Evolutionary conservation across 371 early-diverging fungal genomes (phyloP).

Genomic region (Umbelopsis sp.): DNA sequence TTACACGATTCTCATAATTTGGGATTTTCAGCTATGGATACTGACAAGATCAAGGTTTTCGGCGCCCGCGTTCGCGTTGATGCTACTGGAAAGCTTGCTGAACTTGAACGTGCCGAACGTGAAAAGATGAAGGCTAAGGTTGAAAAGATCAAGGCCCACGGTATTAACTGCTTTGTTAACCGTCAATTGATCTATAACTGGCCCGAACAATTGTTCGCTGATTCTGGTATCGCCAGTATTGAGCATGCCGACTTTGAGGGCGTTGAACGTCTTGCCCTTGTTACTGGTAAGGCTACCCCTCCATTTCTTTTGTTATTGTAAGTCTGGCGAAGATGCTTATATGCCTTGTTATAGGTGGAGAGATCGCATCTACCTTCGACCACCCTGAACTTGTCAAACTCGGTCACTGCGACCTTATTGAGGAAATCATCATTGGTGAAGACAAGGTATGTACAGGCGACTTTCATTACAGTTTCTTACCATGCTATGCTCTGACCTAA

Average conservation of each 20-base stretch:
- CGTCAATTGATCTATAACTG: conserved; percentile 99
- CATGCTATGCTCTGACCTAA: not conserved
- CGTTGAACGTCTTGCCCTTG: conserved; percentile 97
- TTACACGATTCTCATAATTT: not conserved
- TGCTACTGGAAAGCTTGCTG: conserved; percentile 96
- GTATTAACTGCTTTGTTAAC: conserved; percentile 99
- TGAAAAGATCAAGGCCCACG: conserved; percentile 95
- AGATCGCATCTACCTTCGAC: conserved; percentile 99
- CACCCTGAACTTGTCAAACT: conserved; percentile 94
- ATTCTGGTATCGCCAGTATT: conserved; percentile 95
- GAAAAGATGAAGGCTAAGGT: conserved; percentile 99
- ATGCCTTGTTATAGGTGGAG: conserved; percentile 71
- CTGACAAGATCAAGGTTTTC: conserved; percentile 99
- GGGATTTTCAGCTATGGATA: conserved; percentile 89
- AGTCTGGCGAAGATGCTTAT: not conserved
- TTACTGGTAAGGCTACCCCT: conserved; percentile 66
- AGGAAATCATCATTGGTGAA: conserved; percentile 98
- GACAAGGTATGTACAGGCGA: conserved; percentile 66
- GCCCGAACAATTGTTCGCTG: conserved; percentile 98
- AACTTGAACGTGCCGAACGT: conserved; percentile 98
- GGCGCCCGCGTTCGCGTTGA: conserved; percentile 98
- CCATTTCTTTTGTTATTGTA: not conserved
- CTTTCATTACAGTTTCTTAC: not conserved
- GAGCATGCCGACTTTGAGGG: conserved; percentile 99
- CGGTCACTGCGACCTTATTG: conserved; percentile 96